Conservation (phyloP, 164 flowering plant species). For the Platanus orientalis region DNA sequence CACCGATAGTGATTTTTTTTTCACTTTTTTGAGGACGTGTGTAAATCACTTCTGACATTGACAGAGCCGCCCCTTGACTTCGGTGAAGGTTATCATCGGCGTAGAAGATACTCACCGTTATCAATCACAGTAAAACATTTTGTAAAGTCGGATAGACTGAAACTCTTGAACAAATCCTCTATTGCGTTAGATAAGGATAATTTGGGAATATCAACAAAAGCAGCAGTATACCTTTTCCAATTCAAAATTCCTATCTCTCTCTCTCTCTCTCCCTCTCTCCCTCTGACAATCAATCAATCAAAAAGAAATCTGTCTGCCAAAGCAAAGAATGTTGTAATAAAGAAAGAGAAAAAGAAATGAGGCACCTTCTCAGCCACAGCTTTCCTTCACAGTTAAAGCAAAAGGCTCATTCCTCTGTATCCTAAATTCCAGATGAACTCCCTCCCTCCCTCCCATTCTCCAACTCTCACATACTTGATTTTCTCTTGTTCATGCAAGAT, state of each 20-base stretch:
- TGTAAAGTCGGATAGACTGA: no score
- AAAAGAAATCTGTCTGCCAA: constrained; percentile 47
- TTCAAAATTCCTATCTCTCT: constrained; percentile 22
- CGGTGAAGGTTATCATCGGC: no score
- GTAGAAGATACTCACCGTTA: no score
- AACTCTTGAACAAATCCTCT: no score
- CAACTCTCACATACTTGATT: constrained; percentile 23
- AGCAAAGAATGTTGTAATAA: constrained; percentile 48
- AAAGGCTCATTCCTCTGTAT: constrained; percentile 11
- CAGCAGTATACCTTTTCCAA: constrained; percentile 22
- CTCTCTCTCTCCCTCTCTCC: constrained; percentile 15
- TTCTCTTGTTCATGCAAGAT: constrained; percentile 72
- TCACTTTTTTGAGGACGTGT: no score
- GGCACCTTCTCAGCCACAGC: constrained; percentile 27
- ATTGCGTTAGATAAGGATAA: background rate
- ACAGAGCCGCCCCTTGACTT: no score
- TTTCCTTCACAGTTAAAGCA: constrained; percentile 24
- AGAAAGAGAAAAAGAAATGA: constrained; percentile 36
- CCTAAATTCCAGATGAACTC: constrained; percentile 26
- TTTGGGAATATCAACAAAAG: constrained; percentile 25
- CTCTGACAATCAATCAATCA: constrained; percentile 13
- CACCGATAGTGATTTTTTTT: no score
- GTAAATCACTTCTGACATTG: no score
- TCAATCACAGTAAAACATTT: no score
- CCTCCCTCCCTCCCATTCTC: constrained; percentile 20